Base-by-base conservation (phyloP, 805 yeast genomes). In the Sungouiella blattae region DNA sequence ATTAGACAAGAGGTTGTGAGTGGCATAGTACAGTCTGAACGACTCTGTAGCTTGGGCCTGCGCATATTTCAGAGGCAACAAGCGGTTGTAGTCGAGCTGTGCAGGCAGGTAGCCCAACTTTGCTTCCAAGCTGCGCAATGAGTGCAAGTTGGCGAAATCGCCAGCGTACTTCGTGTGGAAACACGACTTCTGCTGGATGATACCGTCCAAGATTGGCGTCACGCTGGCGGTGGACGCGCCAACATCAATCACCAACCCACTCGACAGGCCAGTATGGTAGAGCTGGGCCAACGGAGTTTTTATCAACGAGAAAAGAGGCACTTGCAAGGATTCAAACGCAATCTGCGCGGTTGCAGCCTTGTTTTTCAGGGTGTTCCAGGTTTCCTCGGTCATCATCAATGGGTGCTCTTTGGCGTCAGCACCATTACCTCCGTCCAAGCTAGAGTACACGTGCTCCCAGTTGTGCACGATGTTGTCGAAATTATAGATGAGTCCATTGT, bases 111-210 rank as follows among this genome's bases (percentile, higher is more conserved):
- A 39, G 31, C 64, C 62, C 32, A 55, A 40, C 28, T 51, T 48
- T 15, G 44, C 39, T 56, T 58, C 42, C 71, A 69, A 49, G 62
- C 51, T 75, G 33, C 75, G 66, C 44, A 73, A 58, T 2, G 80
- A 65, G 59, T 84, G 86, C 33, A 77, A 68, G 55, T 82, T 84
- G 36, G 85, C 57, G 56, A 83, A 89, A 56, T 88, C 91, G 7
- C 97, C 98, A 3, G 89, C 96, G 54, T 73, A 84, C 48, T 77
- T 78, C 11, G 86, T 75, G 56, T 77, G 83, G 41, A 73, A 64
- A 4, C 78, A 70, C 30, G 86, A 83, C 53, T 81, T 83, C 44
- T 71, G 62, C 35, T 83, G 72, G 33, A 87, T 74, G 11, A 75
- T 72, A 25, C 95, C 96, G 49, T 84, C 88, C 42, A 77, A 62